Evolutionary conservation across 2,329 filamentous ascomycete species (phyloP), one percentile per base, ranked within the genome.

Genomic region (Colletotrichum eleusines): DNA sequence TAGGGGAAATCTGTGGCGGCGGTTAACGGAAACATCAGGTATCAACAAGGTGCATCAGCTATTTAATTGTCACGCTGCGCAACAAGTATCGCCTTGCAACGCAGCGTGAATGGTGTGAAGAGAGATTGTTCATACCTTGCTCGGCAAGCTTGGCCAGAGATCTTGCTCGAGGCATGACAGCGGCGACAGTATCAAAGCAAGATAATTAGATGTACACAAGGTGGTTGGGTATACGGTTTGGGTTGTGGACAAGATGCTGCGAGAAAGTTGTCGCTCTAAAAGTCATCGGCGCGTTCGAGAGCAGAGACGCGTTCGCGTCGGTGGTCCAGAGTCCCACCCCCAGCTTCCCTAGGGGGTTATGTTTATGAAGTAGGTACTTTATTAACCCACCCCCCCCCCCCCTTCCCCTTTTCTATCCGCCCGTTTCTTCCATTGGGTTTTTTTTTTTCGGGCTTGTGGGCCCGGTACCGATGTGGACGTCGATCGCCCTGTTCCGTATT

Each of bases 301-400:
- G n/a, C n/a, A n/a, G n/a, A 2, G 51, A 67, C 68, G 63, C 63
- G 68, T 67, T 51, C 63, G 68, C 68, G 68, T 67, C 28, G 14
- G 23, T 28, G 23, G 16, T 9, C 18, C 18, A 4, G 14, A 11
- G 55, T 23, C 23, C 16, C 9, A 14, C 26, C 18, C 18, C 23
- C 31, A 40, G 11, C 26, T 44, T n/a, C 26, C 18, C 3, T 23
- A 4, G 20, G 35, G 18, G 23, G n/a, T 35, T 46, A 23, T 51
- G 18, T 51, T 51, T 28, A 28, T 51, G n/a, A n/a, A n/a, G n/a
- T n/a, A n/a, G n/a, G n/a, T 28, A 28, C 23, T 50, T 50, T 3
- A 2, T 28, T 2, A 8, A 14, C 20, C 20, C 20, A 5, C 42
- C 42, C 5, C 20, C 20, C 16, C 16, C 4, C 40, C 16, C 5